Conservation (phyloP, 305 asterid species). For the Coffea humblotiana region DNA sequence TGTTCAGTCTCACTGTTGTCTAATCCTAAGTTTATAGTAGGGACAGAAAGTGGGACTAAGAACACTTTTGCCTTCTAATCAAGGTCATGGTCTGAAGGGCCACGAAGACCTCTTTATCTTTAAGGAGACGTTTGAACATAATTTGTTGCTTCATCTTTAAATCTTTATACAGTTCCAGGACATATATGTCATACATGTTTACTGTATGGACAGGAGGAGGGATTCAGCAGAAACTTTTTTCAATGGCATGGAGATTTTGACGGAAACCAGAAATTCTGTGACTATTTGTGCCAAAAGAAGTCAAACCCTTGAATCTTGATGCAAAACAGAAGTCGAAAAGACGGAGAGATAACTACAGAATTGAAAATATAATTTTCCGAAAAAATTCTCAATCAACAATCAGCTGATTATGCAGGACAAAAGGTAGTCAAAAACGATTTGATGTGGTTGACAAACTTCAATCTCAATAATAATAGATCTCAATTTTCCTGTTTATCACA, state of each 20-base stretch:
- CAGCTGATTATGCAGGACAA: neutral
- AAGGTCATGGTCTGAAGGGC: neutral
- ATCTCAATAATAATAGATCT: neutral
- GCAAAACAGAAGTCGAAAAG: neutral
- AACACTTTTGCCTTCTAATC: conserved; percentile 1
- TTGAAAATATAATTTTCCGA: neutral
- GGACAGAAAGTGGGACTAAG: conserved; percentile 11
- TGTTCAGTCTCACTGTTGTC: neutral
- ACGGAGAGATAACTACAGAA: neutral
- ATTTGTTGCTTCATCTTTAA: too few relatives aligned
- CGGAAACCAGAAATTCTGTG: neutral
- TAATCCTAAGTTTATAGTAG: neutral
- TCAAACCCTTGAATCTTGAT: too few relatives aligned
- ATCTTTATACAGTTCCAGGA: neutral
- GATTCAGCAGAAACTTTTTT: neutral
- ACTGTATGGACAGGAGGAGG: neutral
- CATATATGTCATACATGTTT: neutral
- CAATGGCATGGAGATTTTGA: neutral
- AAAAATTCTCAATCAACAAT: neutral
- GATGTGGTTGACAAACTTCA: neutral
- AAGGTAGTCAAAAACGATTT: neutral
- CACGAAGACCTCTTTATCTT: conserved; percentile 4
- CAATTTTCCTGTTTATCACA: neutral
- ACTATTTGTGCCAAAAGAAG: neutral
- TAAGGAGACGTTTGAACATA: neutral